Evolutionary conservation across 805 yeast genomes (phyloP), one percentile per base, ranked within the genome.

Genomic region (Barnettozyma salicaria): DNA sequence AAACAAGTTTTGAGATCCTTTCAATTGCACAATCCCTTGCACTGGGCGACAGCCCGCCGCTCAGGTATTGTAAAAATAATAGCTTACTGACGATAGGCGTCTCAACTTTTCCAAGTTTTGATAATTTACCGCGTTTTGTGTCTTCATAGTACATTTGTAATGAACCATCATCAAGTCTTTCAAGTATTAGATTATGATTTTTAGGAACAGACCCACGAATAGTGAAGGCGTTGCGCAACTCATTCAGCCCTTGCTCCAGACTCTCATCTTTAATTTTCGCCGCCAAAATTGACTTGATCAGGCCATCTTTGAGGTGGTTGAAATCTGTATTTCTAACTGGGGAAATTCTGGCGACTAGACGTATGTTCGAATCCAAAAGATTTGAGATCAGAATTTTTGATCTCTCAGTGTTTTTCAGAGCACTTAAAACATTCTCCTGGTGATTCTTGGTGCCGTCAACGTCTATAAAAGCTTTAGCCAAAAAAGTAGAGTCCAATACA

Each of bases 311-410:
- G 52, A 90, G 61, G 56, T 92, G 97, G 44, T 78, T 77, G 60
- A 83, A 88, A 60, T 90, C 97, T 1, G 97, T 90, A 58, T 84
- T 87, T 55, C 96, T 74, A 13, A 81, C 78, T 0, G 98, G 97
- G 9, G 82, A 78, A 41, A 90, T 80, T 44, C 95, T 68, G 19
- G 88, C 80, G 30, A 78, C 65, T 48, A 87, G 70, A 40, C 77
- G 71, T 24, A 81, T 72, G 11, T 78, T 74, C 9, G 74, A 59
- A 29, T 73, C 75, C 27, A 88, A 55, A 32, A 89, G 61, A 37
- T 71, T 67, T 14, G 71, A 68, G 20, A 86, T 59, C 14, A 86
- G 52, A 3, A 71, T 65, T 8, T 66, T 62, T 1, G 90, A 76
- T 22, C 65, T 54, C 7, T 59, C 64, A 1, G 74, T 67, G 50